Evolutionary conservation across 176 grass and related monocot species (phyloP).

Genomic region (Panicum miliaceum): DNA sequence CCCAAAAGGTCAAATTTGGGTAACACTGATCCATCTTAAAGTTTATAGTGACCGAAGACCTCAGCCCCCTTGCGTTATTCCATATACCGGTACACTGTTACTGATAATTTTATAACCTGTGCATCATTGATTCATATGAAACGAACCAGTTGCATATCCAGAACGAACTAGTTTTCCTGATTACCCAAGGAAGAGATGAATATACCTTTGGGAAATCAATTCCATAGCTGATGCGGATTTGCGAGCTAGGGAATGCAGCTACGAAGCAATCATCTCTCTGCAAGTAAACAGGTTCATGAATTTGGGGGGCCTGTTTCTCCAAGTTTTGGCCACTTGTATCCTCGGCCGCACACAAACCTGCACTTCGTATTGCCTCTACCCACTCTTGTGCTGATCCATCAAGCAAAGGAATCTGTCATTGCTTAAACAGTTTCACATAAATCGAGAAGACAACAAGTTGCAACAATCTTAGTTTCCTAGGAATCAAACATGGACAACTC

Average conservation of each 20-base stretch:
- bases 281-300: constrained; percentile 66
- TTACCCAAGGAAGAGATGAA: constrained; percentile 15
- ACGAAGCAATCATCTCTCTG: constrained; percentile 65
- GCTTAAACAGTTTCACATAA: constrained; percentile 43
- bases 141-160: not conserved
- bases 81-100: not conserved
- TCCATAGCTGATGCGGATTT: constrained; percentile 75
- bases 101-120: not conserved
- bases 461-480: not conserved
- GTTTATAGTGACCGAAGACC: not conserved
- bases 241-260: constrained; percentile 73
- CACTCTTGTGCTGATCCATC: constrained; percentile 96
- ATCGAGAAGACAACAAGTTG: not conserved
- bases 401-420: constrained; percentile 85
- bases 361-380: constrained; percentile 60
- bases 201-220: constrained; percentile 81
- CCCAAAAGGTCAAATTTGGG: constrained; percentile 19
- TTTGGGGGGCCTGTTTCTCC: constrained; percentile 69
- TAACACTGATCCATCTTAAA: not conserved
- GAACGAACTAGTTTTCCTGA: not conserved
- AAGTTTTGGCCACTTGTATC: constrained; percentile 54
- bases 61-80: not conserved
- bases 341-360: constrained; percentile 56
- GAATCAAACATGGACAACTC: constrained; percentile 6
- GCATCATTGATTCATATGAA: not conserved